A percentile compares a stretch with the other conserved stretches of the same genome.
These are phyloP conservation scores for Botryosphaeria dothidea DNA, from an alignment of 2,329 filamentous ascomycete genomes.

Conservation along the genomic window DNA sequence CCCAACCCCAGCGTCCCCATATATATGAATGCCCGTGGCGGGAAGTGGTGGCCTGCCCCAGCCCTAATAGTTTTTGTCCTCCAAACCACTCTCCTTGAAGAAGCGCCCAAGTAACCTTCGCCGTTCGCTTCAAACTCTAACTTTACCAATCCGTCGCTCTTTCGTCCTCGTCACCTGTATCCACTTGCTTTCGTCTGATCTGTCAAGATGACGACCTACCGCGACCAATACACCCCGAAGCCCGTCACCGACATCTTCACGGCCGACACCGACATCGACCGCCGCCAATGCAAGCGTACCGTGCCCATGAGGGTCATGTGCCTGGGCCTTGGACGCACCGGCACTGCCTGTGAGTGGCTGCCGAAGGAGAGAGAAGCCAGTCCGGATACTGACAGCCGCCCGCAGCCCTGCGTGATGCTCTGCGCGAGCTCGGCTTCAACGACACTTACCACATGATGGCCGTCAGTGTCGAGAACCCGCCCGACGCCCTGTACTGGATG, in stretches of 20 bases:
- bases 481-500: constrained; percentile 69
- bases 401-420: constrained; percentile 54
- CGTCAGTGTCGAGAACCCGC: constrained; percentile 67
- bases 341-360: constrained; percentile 64
- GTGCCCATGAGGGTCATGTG: constrained; percentile 74
- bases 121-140: background rate
- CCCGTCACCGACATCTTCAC: constrained; percentile 64
- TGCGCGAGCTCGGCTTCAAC: constrained; percentile 28
- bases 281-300: constrained; percentile 62
- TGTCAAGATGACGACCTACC: constrained; percentile 9
- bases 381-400: constrained; percentile 24
- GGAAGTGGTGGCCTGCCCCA: constrained; percentile 15
- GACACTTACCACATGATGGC: constrained; percentile 59
- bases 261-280: constrained; percentile 67
- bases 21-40: constrained; percentile 16
- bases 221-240: constrained; percentile 41
- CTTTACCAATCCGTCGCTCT: background rate
- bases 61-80: constrained; percentile 9
- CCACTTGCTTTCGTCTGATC: background rate
- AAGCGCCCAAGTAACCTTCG: background rate
- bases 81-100: constrained; percentile 5
- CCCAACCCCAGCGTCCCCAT: constrained; percentile 10
- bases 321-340: constrained; percentile 69
- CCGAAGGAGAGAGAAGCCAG: constrained; percentile 25
- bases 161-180: background rate